phyloP scores from a whole-genome alignment of 73 alveolate genomes.

The Breviolum minutum region DNA sequence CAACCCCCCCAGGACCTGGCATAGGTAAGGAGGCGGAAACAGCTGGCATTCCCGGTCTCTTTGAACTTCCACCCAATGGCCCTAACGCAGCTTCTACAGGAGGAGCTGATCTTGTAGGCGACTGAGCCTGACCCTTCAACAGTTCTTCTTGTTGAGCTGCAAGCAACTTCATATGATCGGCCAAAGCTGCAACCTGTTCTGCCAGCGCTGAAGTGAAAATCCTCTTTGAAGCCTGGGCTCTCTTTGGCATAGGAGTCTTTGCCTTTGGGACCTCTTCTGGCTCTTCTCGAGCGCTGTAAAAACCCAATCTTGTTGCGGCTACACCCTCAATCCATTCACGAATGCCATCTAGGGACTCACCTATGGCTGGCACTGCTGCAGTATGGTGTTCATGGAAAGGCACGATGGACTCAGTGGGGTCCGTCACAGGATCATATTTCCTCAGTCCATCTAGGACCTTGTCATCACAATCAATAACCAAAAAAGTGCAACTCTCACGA shows the following conservation, averaged over 20 bases:
- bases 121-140: not conserved
- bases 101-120: no score
- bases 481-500: not conserved
- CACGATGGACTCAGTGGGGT: not conserved
- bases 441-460: not conserved
- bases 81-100: not conserved
- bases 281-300: slow-evolving; percentile 29
- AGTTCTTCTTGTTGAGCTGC: no score
- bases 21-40: not conserved
- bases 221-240: not conserved
- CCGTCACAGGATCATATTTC: not conserved
- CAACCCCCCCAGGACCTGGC: not conserved
- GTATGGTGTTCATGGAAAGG: not conserved
- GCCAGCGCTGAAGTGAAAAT: not conserved
- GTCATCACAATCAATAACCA: not conserved
- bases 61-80: not conserved
- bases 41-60: not conserved
- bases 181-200: not conserved
- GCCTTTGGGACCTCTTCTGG: not conserved
- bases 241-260: not conserved
- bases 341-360: no score
- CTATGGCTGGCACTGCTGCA: not conserved
- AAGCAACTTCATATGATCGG: not conserved
- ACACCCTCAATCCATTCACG: not conserved
- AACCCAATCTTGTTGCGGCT: not conserved